phyloP scores from a whole-genome alignment of 768 basidiomycete genomes.

The Lentinula detonsa region DNA sequence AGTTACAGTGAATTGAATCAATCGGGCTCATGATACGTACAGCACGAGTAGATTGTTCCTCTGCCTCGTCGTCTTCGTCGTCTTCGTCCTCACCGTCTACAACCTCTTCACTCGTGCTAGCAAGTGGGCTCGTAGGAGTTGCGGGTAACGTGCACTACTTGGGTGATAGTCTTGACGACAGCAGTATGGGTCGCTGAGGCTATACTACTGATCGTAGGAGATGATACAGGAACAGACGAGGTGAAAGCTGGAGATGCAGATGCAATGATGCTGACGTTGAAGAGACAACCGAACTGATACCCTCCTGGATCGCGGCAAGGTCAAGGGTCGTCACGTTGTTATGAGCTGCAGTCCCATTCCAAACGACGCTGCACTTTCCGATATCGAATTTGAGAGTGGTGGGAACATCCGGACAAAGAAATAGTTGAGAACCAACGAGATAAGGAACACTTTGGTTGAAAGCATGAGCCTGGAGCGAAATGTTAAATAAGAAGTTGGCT shows the following conservation, averaged over 20 bases:
- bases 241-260: not conserved
- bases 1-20: not conserved
- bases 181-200: slow-evolving; percentile 4
- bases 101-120: slow-evolving; percentile 8
- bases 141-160: not conserved
- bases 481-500: slow-evolving; percentile 41
- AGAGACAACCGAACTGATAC: not conserved
- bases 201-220: slow-evolving; percentile 4
- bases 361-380: slow-evolving; percentile 47
- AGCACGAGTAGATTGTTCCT: not conserved
- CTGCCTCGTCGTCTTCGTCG: not conserved
- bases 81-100: slow-evolving; percentile 14
- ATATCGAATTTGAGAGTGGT: slow-evolving; percentile 22
- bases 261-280: not conserved
- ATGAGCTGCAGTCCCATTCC: slow-evolving; percentile 35
- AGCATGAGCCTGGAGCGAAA: slow-evolving; percentile 45
- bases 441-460: slow-evolving; percentile 46
- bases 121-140: not conserved
- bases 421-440: slow-evolving; percentile 39
- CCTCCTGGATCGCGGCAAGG: not conserved
- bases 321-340: slow-evolving; percentile 7
- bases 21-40: not conserved
- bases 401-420: slow-evolving; percentile 53
- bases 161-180: slow-evolving; percentile 15
- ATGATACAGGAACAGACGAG: slow-evolving; percentile 1